A percentile compares a stretch with the other conserved stretches of the same genome.
Evolutionary conservation across 441 rosid species (phyloP).

Genomic region (Dalechampia spathulata): DNA sequence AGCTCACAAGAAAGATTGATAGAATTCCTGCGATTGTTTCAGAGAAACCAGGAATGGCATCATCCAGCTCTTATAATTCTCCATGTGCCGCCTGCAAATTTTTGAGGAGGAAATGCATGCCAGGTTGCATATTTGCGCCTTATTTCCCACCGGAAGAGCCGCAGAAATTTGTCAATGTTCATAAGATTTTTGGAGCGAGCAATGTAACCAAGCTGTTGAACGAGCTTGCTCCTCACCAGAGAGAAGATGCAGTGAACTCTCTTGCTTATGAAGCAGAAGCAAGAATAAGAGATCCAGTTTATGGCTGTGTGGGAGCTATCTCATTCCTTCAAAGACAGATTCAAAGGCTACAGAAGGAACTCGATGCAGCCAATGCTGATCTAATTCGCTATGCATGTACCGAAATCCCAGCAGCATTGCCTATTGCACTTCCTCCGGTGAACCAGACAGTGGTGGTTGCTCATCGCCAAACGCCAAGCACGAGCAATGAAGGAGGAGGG

Average conservation of each 20-base stretch:
- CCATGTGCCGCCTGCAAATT: constrained; percentile 99
- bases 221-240: constrained; percentile 85
- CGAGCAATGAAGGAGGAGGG: constrained; percentile 32
- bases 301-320: constrained; percentile 95
- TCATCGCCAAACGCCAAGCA: constrained; percentile 33
- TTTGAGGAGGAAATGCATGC: constrained; percentile 89
- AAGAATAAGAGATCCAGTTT: constrained; percentile 84
- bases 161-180: constrained; percentile 88
- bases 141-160: constrained; percentile 98
- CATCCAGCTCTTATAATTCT: constrained; percentile 89
- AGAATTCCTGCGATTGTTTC: constrained; percentile 3
- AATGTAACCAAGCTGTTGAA: constrained; percentile 87
- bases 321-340: constrained; percentile 88
- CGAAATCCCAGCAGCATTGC: constrained; percentile 42
- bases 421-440: constrained; percentile 22
- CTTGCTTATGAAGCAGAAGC: constrained; percentile 97
- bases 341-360: constrained; percentile 87
- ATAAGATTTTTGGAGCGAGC: constrained; percentile 97
- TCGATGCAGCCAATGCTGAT: constrained; percentile 77
- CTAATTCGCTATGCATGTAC: constrained; percentile 59
- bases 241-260: constrained; percentile 94
- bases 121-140: constrained; percentile 92
- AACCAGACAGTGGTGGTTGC: constrained; percentile 21
- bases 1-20: constrained; percentile 18
- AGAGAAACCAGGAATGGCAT: constrained; percentile 46